Percentiles rank a stretch among this genome's conserved stretches.
Conservation (phyloP, 2,329 filamentous ascomycete species). For the Aspergillus aculeatinus region DNA sequence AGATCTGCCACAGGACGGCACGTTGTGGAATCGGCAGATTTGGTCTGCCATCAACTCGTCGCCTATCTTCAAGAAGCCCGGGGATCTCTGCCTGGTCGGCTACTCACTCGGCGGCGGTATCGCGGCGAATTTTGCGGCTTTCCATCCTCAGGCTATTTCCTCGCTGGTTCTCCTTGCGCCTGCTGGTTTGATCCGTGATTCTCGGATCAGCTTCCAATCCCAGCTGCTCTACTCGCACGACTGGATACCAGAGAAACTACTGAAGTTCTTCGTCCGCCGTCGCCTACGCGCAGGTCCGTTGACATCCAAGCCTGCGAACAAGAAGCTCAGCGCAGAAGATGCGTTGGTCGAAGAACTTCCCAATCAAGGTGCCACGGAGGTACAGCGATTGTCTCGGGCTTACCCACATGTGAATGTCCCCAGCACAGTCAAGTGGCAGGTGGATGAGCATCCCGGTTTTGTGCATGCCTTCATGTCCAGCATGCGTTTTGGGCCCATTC, state of each 20-base stretch:
- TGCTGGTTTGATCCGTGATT: constrained; percentile 68
- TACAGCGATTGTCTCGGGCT: constrained; percentile 53
- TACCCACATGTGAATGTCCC: constrained; percentile 58
- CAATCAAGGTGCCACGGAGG: constrained; percentile 32
- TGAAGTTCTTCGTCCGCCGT: constrained; percentile 52
- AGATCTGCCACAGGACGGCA: constrained; percentile 68
- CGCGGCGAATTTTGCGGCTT: constrained; percentile 65
- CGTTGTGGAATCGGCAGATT: constrained; percentile 71
- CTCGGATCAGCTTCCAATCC: constrained; percentile 61
- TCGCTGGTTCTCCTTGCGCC: constrained; percentile 76
- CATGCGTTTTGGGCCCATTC: constrained; percentile 69
- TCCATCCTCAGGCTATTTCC: constrained; percentile 66
- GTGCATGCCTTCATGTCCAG: constrained; percentile 68
- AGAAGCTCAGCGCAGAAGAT: constrained; percentile 41
- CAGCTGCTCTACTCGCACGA: constrained; percentile 63
- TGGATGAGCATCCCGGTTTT: constrained; percentile 65
- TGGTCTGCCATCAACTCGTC: constrained; percentile 70
- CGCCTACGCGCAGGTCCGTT: constrained; percentile 49
- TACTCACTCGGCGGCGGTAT: constrained; percentile 81
- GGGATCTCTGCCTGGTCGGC: constrained; percentile 68
- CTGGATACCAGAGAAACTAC: constrained; percentile 59
- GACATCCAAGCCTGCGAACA: constrained; percentile 30
- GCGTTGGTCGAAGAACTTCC: constrained; percentile 44
- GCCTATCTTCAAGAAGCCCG: constrained; percentile 61
- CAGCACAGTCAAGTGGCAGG: constrained; percentile 67